phyloP scores from a whole-genome alignment of 2,329 filamentous ascomycete species.

The Verruconis gallopava region DNA sequence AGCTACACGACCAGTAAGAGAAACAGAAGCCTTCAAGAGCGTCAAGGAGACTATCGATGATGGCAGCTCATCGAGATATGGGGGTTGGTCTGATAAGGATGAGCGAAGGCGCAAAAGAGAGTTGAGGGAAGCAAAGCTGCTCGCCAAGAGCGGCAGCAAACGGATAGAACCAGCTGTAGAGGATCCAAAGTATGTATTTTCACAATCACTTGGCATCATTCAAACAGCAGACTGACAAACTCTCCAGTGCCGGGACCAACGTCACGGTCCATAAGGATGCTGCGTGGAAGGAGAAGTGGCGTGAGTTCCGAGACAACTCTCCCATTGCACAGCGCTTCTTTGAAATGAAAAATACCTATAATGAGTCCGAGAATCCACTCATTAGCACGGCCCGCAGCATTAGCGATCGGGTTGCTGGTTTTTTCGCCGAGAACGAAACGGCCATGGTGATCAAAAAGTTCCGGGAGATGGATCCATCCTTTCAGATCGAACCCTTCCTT shows the following conservation, averaged over 20 bases:
- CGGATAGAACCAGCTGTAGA: constrained; percentile 50
- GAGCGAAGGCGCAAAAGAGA: constrained; percentile 74
- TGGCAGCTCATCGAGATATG: constrained; percentile 88
- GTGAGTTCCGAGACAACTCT: constrained; percentile 82
- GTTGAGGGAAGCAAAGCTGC: constrained; percentile 50
- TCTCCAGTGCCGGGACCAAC: constrained; percentile 72
- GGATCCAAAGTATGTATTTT: constrained; percentile 64
- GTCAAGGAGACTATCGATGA: constrained; percentile 96
- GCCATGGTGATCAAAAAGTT: constrained; percentile 97
- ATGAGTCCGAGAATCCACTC: constrained; percentile 94
- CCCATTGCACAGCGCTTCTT: constrained; percentile 82
- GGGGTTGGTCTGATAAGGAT: constrained; percentile 93
- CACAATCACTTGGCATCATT: constrained; percentile 10
- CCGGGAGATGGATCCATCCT: constrained; percentile 84
- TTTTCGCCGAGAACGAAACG: constrained; percentile 97
- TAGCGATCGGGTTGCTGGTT: constrained; percentile 81
- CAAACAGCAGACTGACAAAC: constrained; percentile 14
- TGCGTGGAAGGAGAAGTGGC: constrained; percentile 97
- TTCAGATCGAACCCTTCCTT: constrained; percentile 90
- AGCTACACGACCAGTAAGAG: constrained; percentile 83
- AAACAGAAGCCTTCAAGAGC: constrained; percentile 85
- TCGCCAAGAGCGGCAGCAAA: constrained; percentile 36
- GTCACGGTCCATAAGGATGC: constrained; percentile 94
- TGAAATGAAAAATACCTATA: constrained; percentile 72
- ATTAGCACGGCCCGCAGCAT: constrained; percentile 89